A percentile compares a stretch with the other conserved stretches of the same genome.
These are phyloP conservation scores for Mycena filopes DNA, from an alignment of 768 basidiomycete genomes.

Conservation along the genomic window DNA sequence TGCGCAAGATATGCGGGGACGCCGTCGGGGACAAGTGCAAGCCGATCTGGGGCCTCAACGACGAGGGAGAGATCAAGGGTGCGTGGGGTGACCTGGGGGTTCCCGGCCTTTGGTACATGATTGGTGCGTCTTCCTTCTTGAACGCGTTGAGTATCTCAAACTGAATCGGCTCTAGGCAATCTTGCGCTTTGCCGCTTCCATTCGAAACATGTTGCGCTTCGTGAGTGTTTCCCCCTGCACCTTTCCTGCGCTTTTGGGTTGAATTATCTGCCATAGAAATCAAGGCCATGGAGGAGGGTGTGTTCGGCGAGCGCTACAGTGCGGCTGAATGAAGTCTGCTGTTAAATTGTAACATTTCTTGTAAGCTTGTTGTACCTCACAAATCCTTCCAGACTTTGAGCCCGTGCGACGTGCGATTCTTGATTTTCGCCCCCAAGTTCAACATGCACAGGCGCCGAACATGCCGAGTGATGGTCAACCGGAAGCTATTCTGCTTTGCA, in stretches of 20 bases:
- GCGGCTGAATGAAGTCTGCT: not conserved
- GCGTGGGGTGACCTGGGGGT: conserved; percentile 62
- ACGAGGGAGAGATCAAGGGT: conserved; percentile 70
- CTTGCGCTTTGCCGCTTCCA: conserved; percentile 72
- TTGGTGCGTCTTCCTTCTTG: conserved; percentile 49
- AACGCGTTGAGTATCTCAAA: not conserved
- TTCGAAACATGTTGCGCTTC: conserved; percentile 74
- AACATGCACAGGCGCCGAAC: too few relatives aligned
- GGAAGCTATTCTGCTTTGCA: too few relatives aligned
- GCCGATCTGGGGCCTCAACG: conserved; percentile 69
- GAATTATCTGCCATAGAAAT: conserved; percentile 66
- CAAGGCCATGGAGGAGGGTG: conserved; percentile 69
- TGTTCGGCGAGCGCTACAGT: conserved; percentile 49
- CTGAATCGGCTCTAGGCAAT: conserved; percentile 52
- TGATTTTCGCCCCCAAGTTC: too few relatives aligned
- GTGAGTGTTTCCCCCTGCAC: too few relatives aligned
- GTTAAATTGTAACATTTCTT: too few relatives aligned
- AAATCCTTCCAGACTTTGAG: too few relatives aligned
- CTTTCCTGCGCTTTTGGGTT: too few relatives aligned
- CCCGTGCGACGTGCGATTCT: too few relatives aligned
- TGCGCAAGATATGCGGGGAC: conserved; percentile 59
- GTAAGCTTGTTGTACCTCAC: too few relatives aligned
- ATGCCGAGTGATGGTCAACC: too few relatives aligned
- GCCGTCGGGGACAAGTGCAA: conserved; percentile 57
- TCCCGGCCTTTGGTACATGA: conserved; percentile 67